Conservation (phyloP, 305 asterid genomes). For the Fraxinus baroniana region DNA sequence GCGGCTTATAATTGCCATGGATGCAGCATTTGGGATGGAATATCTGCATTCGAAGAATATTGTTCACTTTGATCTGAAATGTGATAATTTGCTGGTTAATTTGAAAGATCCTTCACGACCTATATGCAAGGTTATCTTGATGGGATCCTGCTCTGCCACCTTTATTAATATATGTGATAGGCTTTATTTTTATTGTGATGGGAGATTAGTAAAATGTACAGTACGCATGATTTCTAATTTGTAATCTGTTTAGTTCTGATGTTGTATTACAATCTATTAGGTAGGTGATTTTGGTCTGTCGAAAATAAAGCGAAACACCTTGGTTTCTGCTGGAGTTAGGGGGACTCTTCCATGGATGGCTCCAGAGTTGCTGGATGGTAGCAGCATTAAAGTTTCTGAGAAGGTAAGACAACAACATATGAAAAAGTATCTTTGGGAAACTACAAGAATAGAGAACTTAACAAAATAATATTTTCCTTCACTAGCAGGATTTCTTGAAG, state of each 20-base stretch:
- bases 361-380: conserved; percentile 79
- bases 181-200: neutral
- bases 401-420: conserved; percentile 44
- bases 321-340: conserved; percentile 88
- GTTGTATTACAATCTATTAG: conserved; percentile 36
- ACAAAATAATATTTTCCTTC: conserved; percentile 10
- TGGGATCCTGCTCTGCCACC: conserved; percentile 10
- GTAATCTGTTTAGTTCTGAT: conserved; percentile 18
- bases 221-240: neutral
- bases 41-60: conserved; percentile 78
- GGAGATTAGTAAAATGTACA: neutral
- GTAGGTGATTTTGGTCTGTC: conserved; percentile 89
- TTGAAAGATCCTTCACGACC: conserved; percentile 80
- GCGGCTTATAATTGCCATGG: conserved; percentile 80
- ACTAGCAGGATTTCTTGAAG: neutral
- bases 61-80: conserved; percentile 83
- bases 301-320: conserved; percentile 71
- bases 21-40: conserved; percentile 91
- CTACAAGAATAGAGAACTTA: conserved; percentile 16
- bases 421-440: conserved; percentile 12
- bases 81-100: conserved; percentile 79
- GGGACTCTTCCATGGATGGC: conserved; percentile 97
- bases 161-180: neutral
- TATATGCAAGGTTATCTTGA: conserved; percentile 65
- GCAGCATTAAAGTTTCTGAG: conserved; percentile 83